Evolutionary conservation across 306 rosid species (phyloP).

Genomic region (Chamaecrista fasciculata): DNA sequence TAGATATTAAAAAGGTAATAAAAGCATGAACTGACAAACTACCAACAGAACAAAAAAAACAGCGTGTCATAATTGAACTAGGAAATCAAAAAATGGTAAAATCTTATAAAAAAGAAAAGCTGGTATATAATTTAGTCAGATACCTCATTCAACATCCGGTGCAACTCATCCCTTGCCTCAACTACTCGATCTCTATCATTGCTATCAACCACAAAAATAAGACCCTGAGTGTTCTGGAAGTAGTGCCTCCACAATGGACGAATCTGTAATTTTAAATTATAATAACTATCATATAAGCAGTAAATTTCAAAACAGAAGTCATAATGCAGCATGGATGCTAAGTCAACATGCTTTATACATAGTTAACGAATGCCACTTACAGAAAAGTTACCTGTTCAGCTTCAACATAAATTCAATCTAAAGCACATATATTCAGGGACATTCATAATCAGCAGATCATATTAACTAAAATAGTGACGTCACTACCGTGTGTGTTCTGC

Average conservation of each 20-base stretch:
- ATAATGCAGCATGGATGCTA: slow-evolving; percentile 7
- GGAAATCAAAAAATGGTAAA: neutral
- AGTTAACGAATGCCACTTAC: neutral
- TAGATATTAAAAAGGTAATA: neutral
- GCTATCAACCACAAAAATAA: slow-evolving; percentile 96
- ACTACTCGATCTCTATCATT: slow-evolving; percentile 93
- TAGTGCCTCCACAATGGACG: slow-evolving; percentile 99
- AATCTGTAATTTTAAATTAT: slow-evolving; percentile 50
- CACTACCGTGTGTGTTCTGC: neutral
- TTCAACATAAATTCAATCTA: neutral
- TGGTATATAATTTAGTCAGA: neutral
- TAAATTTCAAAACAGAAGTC: neutral
- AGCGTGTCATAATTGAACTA: neutral
- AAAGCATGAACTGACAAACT: neutral
- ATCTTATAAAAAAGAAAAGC: neutral
- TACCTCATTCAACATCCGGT: slow-evolving; percentile 98
- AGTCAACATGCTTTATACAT: neutral
- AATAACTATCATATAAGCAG: slow-evolving; percentile 8
- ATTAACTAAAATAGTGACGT: neutral
- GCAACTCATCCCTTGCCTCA: slow-evolving; percentile 98
- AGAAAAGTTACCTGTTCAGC: neutral
- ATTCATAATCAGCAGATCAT: neutral
- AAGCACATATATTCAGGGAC: neutral
- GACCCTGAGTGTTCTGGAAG: slow-evolving; percentile 99
- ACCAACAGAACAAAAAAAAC: neutral